phyloP scores from a whole-genome alignment of 2,329 filamentous ascomycete genomes.

The Penicillium italicum region DNA sequence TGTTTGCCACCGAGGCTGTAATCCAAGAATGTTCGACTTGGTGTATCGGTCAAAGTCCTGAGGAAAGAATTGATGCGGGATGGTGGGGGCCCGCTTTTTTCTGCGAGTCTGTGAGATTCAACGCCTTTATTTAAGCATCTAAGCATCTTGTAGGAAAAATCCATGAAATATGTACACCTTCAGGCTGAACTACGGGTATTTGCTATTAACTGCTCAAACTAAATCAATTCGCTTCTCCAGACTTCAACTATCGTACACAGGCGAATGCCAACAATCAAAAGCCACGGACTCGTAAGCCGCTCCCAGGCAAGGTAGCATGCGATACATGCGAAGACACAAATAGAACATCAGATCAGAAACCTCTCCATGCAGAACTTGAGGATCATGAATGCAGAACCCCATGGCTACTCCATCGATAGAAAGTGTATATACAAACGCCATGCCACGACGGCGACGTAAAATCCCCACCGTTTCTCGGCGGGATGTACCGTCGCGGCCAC shows the following conservation, averaged over 20 bases:
- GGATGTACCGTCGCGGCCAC: background rate
- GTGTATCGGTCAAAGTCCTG: constrained; percentile 10
- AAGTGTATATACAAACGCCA: constrained; percentile 25
- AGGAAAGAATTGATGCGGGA: constrained; percentile 23
- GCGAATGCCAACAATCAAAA: constrained; percentile 14
- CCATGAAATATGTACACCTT: background rate
- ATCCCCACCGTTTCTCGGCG: background rate
- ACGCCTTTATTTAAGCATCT: background rate
- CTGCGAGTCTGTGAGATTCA: background rate
- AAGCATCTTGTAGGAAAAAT: background rate
- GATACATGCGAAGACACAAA: constrained; percentile 12
- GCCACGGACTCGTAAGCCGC: constrained; percentile 7
- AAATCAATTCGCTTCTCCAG: constrained; percentile 20
- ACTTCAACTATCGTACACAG: constrained; percentile 25
- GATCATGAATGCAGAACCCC: constrained; percentile 15
- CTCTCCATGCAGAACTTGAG: constrained; percentile 11
- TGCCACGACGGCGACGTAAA: background rate
- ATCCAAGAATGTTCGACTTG: background rate
- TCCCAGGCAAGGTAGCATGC: constrained; percentile 10
- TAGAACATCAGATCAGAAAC: constrained; percentile 9
- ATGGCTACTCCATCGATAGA: constrained; percentile 17
- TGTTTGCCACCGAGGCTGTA: background rate
- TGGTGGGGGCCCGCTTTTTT: constrained; percentile 25
- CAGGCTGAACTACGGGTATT: background rate
- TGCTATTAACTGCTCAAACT: background rate